These are phyloP conservation scores for Zygoascus flipseniorum DNA, from an alignment of 805 yeast genomes.

Conservation along the genomic window DNA sequence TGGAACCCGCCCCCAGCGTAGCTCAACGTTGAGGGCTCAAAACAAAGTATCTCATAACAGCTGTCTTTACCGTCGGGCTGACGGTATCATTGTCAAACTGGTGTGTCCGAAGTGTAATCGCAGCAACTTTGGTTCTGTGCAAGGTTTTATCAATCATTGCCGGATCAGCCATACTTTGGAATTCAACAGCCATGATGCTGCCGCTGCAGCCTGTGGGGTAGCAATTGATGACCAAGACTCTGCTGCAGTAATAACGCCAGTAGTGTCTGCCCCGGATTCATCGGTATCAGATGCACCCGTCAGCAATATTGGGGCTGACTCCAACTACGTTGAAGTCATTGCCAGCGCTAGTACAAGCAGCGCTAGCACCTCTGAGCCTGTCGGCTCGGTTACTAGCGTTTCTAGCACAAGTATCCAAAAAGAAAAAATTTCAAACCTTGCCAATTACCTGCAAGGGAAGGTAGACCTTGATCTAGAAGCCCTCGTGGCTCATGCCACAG, in stretches of 20 bases:
- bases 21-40: constrained; percentile 3
- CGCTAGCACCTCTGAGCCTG: neutral
- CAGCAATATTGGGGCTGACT: neutral
- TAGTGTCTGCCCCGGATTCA: neutral
- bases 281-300: neutral
- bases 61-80: constrained; percentile 29
- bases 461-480: constrained; percentile 12
- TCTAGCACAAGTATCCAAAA: neutral
- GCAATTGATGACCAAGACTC: constrained; percentile 51
- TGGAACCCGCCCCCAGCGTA: constrained; percentile 6
- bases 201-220: constrained; percentile 60
- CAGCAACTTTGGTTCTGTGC: constrained; percentile 67
- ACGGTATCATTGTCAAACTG: constrained; percentile 60
- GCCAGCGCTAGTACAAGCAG: neutral
- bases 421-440: constrained; percentile 2
- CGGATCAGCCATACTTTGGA: constrained; percentile 67
- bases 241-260: neutral
- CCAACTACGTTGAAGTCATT: neutral
- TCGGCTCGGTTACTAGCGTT: neutral
- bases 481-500: constrained; percentile 11
- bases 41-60: neutral
- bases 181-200: constrained; percentile 63
- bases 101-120: constrained; percentile 62
- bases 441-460: constrained; percentile 2
- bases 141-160: constrained; percentile 72